phyloP scores from a whole-genome alignment of 208 protist genomes.

The Leishmania braziliensis region DNA sequence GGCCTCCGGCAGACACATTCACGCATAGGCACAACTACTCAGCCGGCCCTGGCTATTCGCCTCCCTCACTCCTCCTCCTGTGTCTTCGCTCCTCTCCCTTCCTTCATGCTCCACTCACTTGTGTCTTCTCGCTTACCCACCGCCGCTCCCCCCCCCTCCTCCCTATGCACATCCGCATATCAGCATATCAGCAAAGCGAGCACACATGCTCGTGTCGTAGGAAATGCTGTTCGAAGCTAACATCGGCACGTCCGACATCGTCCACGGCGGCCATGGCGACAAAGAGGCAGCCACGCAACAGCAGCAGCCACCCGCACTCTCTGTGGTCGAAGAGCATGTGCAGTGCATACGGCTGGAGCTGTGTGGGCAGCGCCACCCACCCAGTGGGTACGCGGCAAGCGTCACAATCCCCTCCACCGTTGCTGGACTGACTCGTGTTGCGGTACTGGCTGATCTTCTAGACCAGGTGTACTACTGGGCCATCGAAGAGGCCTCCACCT shows the following conservation, averaged over 20 bases:
- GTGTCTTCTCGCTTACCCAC: not conserved
- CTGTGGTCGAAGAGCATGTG: slow-evolving; percentile 29
- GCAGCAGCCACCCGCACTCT: slow-evolving; percentile 17
- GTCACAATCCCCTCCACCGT: slow-evolving; percentile 27
- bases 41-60: not conserved
- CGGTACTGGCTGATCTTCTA: slow-evolving; percentile 44
- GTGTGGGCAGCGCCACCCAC: slow-evolving; percentile 15
- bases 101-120: not conserved
- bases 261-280: not conserved
- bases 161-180: not conserved
- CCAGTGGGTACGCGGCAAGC: slow-evolving; percentile 17
- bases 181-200: not conserved
- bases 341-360: slow-evolving; percentile 28
- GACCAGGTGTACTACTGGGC: slow-evolving; percentile 77
- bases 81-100: not conserved
- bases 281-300: not conserved
- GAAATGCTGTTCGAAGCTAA: slow-evolving; percentile 32
- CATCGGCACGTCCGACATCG: slow-evolving; percentile 40
- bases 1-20: too few species aligned
- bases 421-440: slow-evolving; percentile 39
- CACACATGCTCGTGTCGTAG: not conserved
- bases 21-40: not conserved
- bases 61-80: not conserved
- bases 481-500: slow-evolving; percentile 61
- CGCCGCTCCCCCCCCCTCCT: not conserved